Percentiles rank a stretch among this genome's conserved stretches.
These are phyloP conservation scores for Russula virescens DNA, from an alignment of 768 basidiomycete species.

Conservation along the genomic window DNA sequence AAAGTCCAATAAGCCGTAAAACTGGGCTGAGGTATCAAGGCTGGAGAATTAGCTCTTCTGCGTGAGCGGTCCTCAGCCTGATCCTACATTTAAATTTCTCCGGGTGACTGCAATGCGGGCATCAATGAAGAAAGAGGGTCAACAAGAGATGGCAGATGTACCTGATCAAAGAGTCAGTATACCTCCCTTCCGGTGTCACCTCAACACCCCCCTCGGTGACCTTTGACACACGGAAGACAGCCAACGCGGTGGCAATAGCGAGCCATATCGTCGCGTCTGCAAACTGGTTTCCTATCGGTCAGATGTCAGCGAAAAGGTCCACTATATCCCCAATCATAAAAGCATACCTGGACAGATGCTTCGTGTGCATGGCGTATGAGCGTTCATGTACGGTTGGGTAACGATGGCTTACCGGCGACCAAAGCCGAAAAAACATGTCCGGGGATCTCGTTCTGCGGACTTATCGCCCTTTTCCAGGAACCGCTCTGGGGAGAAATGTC, in stretches of 20 bases:
- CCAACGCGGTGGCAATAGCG: slow-evolving; percentile 3
- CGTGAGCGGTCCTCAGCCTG: neutral
- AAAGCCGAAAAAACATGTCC: slow-evolving; percentile 24
- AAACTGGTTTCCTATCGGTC: slow-evolving; percentile 8
- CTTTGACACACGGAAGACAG: slow-evolving; percentile 17
- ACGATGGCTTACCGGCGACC: slow-evolving; percentile 22
- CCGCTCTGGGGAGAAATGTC: slow-evolving; percentile 29
- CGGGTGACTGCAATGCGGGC: neutral
- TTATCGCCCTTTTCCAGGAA: slow-evolving; percentile 23
- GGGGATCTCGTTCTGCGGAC: slow-evolving; percentile 20
- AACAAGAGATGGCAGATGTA: neutral
- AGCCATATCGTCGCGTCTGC: slow-evolving; percentile 16
- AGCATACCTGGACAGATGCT: slow-evolving; percentile 13
- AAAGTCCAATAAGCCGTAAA: too few species aligned
- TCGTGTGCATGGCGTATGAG: neutral
- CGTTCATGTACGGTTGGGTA: neutral
- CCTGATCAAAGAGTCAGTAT: slow-evolving; percentile 1
- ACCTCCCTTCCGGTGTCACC: slow-evolving; percentile 2
- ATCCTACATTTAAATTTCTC: slow-evolving; percentile 7
- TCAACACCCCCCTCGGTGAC: slow-evolving; percentile 11
- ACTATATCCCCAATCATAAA: too few species aligned
- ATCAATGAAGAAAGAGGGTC: neutral
- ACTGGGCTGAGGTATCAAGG: too few species aligned
- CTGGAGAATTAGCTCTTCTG: slow-evolving; percentile 4
- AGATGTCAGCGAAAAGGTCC: neutral